Evolutionary conservation across 805 yeast genomes (phyloP).

Genomic region (Zygoascus ofunaensis): DNA sequence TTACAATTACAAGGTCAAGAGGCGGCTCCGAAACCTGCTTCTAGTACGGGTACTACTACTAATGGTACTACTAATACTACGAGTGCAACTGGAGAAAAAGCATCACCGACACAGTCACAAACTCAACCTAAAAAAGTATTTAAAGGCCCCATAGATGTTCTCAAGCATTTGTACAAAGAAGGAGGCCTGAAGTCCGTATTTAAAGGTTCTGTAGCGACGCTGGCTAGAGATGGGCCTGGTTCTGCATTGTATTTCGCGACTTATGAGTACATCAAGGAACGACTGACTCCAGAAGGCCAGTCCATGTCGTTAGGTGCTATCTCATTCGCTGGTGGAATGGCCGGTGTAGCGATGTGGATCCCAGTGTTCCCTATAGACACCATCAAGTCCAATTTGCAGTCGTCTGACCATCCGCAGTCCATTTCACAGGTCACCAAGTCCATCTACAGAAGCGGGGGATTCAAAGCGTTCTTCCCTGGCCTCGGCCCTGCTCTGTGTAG

Average conservation of each 20-base stretch:
- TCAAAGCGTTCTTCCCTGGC: slow-evolving; percentile 94
- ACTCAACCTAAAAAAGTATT: slow-evolving; percentile 27
- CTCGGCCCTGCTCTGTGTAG: slow-evolving; percentile 90
- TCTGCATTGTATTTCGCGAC: slow-evolving; percentile 93
- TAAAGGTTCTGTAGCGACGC: slow-evolving; percentile 85
- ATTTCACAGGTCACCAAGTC: slow-evolving; percentile 56
- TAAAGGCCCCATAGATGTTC: slow-evolving; percentile 48
- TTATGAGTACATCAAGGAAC: slow-evolving; percentile 70
- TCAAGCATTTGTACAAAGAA: slow-evolving; percentile 56
- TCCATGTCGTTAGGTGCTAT: slow-evolving; percentile 63
- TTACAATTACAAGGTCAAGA: slow-evolving; percentile 62
- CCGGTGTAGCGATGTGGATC: slow-evolving; percentile 96
- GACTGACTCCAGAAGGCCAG: slow-evolving; percentile 46
- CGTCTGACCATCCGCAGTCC: slow-evolving; percentile 43
- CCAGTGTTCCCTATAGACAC: slow-evolving; percentile 95
- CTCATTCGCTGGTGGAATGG: slow-evolving; percentile 86
- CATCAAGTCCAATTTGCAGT: slow-evolving; percentile 74
- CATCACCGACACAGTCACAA: slow-evolving; percentile 29
- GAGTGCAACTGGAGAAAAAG: neutral
- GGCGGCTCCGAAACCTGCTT: slow-evolving; percentile 64
- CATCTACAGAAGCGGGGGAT: slow-evolving; percentile 68
- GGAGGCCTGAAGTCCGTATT: slow-evolving; percentile 82
- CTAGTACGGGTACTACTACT: slow-evolving; percentile 26
- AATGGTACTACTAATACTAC: slow-evolving; percentile 7
- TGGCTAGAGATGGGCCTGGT: slow-evolving; percentile 97